Evolutionary conservation across 768 basidiomycete species (phyloP), one percentile per base, ranked within the genome.

Genomic region (Suillus tomentosus): DNA sequence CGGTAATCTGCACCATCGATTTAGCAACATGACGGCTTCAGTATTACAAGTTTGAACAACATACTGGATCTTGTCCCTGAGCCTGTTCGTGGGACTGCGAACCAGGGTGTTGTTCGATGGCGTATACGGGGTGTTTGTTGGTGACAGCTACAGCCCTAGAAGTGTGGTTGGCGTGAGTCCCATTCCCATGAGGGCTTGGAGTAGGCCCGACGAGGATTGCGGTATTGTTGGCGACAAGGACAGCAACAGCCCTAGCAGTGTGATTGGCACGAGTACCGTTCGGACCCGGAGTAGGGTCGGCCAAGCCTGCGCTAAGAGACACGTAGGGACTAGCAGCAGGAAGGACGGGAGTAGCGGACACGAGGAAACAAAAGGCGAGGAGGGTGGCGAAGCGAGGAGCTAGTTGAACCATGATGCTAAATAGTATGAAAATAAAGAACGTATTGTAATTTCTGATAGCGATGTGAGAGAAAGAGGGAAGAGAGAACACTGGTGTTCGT

Each of bases 381-480:
- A 74, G 73, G 45, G 67, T n/a, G 24, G 70, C 15, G 73, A 74
- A 76, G 64, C 66, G 74, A 64, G 67, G 45, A 31, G 62, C 65
- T 65, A 76, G 68, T 59, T 70, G 74, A 62, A 74, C 70, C 73
- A 74, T 74, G 64, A 57, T 58, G 65, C 64, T 74, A 31, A 65
- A 68, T 70, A 22, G 39, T 42, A 72, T 74, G 74, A 74, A 61
- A 58, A 73, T 76, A 47, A 40, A 40, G 73, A 57, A 34, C 55
- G 60, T 60, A 48, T 34, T 34, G 36, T 48, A 53, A 51, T 34
- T 24, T 63, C 19, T 54, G 53, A 55, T 51, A 55, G 60, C 17
- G 54, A 64, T 64, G 66, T 60, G 67, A 50, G 22, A 53, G 59
- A 59, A 60, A 62, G 40, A 56, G 22, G 24, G 34, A 67, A 62